Percentiles rank a stretch among this genome's conserved stretches.
Evolutionary conservation across 1,284 basidiomycete genomes (phyloP).

Genomic region (Coriolopsis trogii): DNA sequence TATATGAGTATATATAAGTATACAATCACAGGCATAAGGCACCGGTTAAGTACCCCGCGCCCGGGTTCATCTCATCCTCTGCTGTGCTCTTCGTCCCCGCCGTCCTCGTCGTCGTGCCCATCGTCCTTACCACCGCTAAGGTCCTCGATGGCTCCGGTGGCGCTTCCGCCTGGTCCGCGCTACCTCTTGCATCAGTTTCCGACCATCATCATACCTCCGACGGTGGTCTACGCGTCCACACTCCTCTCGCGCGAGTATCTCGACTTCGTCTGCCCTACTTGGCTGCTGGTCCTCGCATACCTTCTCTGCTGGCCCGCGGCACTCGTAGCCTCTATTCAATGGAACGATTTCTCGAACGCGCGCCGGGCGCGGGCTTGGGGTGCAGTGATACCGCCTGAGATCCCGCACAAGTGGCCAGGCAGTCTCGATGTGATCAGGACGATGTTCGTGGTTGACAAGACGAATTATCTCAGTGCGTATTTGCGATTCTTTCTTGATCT

Average conservation of each 20-base stretch:
- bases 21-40: no score
- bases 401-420: constrained; percentile 22
- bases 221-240: constrained; percentile 4
- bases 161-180: constrained; percentile 18
- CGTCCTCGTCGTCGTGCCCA: no score
- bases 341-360: constrained; percentile 9
- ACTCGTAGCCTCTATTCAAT: constrained; percentile 10
- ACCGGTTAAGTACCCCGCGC: no score
- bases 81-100: no score
- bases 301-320: constrained; percentile 18
- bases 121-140: no score
- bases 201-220: constrained; percentile 10
- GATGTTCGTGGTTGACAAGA: constrained; percentile 12
- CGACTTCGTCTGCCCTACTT: neutral
- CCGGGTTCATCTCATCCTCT: no score
- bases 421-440: constrained; percentile 25
- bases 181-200: constrained; percentile 20
- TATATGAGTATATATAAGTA: no score
- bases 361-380: constrained; percentile 24
- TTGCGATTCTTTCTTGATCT: neutral
- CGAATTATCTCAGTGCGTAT: constrained; percentile 21
- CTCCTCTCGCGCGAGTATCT: constrained; percentile 9
- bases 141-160: constrained; percentile 1
- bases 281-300: constrained; percentile 10
- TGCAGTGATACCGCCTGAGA: constrained; percentile 23